Percentiles rank a stretch among this genome's conserved stretches.
These are phyloP conservation scores for Chloropicon primus DNA, from an alignment of 139 green algal species.

Conservation along the genomic window DNA sequence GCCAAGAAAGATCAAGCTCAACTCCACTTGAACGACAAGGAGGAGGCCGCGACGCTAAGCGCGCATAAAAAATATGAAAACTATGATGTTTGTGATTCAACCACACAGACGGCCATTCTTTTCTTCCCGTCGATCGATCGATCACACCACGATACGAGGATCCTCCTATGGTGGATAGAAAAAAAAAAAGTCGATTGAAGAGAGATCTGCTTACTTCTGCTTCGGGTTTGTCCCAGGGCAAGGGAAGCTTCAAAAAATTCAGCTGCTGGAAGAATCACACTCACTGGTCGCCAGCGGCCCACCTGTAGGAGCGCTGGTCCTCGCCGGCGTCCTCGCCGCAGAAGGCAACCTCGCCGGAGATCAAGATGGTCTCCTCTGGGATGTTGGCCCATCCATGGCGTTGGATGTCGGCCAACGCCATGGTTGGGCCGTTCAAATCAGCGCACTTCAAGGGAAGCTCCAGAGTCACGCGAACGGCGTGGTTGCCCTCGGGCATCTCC, in stretches of 20 bases:
- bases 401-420: neutral
- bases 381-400: neutral
- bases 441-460: neutral
- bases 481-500: neutral
- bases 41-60: too few species aligned
- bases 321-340: neutral
- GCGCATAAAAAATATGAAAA: too few species aligned
- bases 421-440: neutral
- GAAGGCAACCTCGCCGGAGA: neutral
- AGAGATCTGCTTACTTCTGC: too few species aligned
- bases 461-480: neutral
- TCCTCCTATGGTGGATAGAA: too few species aligned
- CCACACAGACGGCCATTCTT: too few species aligned
- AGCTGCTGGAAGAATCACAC: too few species aligned
- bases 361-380: neutral
- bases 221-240: too few species aligned
- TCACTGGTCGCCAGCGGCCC: neutral
- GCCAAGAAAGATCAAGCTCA: neutral
- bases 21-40: neutral
- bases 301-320: neutral
- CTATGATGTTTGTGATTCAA: too few species aligned
- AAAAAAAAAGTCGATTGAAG: too few species aligned
- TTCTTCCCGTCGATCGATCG: too few species aligned
- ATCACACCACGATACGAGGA: too few species aligned
- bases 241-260: too few species aligned